Percentiles rank a stretch among this genome's conserved stretches.
These are phyloP conservation scores for Solioccasus polychromus DNA, from an alignment of 768 basidiomycete genomes.

Conservation along the genomic window DNA sequence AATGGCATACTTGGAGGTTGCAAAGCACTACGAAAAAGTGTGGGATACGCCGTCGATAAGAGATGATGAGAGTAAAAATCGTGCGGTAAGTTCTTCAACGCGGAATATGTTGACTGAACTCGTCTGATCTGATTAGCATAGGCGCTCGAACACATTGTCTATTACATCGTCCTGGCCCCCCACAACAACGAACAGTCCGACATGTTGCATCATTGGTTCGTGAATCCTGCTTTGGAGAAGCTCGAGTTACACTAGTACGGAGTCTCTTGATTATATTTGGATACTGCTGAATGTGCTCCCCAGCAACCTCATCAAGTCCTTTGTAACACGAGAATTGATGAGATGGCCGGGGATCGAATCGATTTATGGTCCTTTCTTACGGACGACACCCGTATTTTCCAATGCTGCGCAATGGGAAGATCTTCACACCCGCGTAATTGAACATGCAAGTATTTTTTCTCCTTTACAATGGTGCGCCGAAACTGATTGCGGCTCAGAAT, in stretches of 20 bases:
- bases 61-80: slow-evolving; percentile 72
- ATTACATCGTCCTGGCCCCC: slow-evolving; percentile 89
- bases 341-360: slow-evolving; percentile 92
- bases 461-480: background rate
- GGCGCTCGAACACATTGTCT: slow-evolving; percentile 94
- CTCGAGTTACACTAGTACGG: slow-evolving; percentile 81
- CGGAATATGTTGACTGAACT: background rate
- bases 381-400: slow-evolving; percentile 77
- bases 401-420: slow-evolving; percentile 87
- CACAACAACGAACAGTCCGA: slow-evolving; percentile 98
- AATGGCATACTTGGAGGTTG: slow-evolving; percentile 85
- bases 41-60: slow-evolving; percentile 97
- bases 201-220: slow-evolving; percentile 86
- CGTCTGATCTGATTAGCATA: slow-evolving; percentile 29
- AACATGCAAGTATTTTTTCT: slow-evolving; percentile 67
- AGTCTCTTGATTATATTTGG: slow-evolving; percentile 3
- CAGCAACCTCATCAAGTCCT: slow-evolving; percentile 93
- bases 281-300: slow-evolving; percentile 10
- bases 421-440: slow-evolving; percentile 91
- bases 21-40: slow-evolving; percentile 93
- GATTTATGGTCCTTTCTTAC: slow-evolving; percentile 83
- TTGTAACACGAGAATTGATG: slow-evolving; percentile 91
- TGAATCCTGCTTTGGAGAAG: slow-evolving; percentile 75
- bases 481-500: slow-evolving; percentile 54
- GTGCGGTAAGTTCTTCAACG: slow-evolving; percentile 45